These are phyloP conservation scores for Trametes hirsuta DNA, from an alignment of 1,284 basidiomycete species.

Conservation along the genomic window DNA sequence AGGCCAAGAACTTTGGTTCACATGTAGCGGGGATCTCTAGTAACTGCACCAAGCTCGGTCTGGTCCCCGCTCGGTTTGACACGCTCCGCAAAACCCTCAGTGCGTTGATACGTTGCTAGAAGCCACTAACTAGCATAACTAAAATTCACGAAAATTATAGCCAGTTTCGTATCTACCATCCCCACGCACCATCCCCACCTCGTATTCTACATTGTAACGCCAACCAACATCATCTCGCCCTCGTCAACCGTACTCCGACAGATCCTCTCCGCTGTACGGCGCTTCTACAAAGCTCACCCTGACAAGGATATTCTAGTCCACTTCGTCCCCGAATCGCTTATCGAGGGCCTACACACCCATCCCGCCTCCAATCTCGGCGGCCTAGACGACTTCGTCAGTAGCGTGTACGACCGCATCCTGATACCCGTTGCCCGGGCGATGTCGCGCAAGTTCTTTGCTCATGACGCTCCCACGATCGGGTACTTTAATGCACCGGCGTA, in stretches of 20 bases:
- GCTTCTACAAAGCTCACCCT: conserved; percentile 49
- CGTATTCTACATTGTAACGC: conserved; percentile 72
- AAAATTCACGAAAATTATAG: conserved; percentile 6
- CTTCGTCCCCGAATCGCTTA: conserved; percentile 66
- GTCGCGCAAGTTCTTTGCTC: conserved; percentile 52
- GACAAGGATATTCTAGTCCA: conserved; percentile 60
- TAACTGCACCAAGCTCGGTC: conserved; percentile 51
- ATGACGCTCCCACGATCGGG: conserved; percentile 40
- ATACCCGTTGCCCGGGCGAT: conserved; percentile 61
- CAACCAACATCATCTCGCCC: conserved; percentile 57
- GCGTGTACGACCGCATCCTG: conserved; percentile 72
- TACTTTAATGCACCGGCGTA: conserved; percentile 69
- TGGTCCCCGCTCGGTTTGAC: conserved; percentile 66
- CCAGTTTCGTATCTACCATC: conserved; percentile 52
- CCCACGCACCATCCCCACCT: conserved; percentile 43
- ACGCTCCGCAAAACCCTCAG: conserved; percentile 66
- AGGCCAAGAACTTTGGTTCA: conserved; percentile 66
- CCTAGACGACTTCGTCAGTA: conserved; percentile 54
- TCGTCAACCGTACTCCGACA: conserved; percentile 66
- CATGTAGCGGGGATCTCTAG: conserved; percentile 54
- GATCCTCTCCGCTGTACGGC: conserved; percentile 61
- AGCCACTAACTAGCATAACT: not conserved
- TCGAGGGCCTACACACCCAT: conserved; percentile 46
- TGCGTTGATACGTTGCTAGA: conserved; percentile 27
- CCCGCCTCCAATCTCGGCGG: conserved; percentile 43